Evolutionary conservation across 768 basidiomycete species (phyloP).

Genomic region (Leccinum imitatum): DNA sequence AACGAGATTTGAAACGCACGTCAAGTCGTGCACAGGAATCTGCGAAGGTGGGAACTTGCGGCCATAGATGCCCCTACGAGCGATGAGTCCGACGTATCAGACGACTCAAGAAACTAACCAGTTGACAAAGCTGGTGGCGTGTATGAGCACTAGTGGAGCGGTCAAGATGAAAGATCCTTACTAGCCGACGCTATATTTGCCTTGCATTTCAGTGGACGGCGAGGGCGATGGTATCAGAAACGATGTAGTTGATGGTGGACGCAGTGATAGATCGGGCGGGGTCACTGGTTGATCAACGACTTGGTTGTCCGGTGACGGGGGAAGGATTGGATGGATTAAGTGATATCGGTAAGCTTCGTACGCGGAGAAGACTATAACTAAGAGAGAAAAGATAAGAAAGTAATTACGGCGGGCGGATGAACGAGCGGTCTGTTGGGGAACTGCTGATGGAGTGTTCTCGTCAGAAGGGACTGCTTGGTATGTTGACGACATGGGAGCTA

Average conservation of each 20-base stretch:
- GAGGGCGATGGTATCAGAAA: constrained; percentile 14
- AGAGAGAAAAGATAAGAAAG: constrained; percentile 37
- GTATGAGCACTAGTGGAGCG: constrained; percentile 12
- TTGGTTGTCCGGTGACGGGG: constrained; percentile 13
- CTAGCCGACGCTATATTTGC: constrained; percentile 83
- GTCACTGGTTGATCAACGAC: constrained; percentile 14
- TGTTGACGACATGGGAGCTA: constrained; percentile 22
- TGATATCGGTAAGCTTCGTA: constrained; percentile 45
- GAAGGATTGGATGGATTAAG: constrained; percentile 19
- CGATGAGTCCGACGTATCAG: constrained; percentile 8
- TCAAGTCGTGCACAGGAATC: constrained; percentile 83
- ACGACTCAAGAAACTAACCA: constrained; percentile 45
- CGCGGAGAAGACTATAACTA: constrained; percentile 38
- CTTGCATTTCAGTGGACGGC: constrained; percentile 39
- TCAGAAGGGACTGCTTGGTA: constrained; percentile 23
- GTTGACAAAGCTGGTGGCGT: constrained; percentile 62
- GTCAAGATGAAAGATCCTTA: constrained; percentile 39
- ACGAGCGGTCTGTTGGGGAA: constrained; percentile 26
- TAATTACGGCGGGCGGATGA: constrained; percentile 29
- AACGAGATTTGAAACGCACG: constrained; percentile 47
- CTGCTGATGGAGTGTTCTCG: constrained; percentile 18
- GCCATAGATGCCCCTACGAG: constrained; percentile 87
- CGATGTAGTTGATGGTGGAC: constrained; percentile 6
- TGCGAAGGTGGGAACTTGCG: constrained; percentile 85
- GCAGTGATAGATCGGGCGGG: constrained; percentile 8